phyloP scores from a whole-genome alignment of 2,329 filamentous ascomycete species.

The Pseudonectria buxi region DNA sequence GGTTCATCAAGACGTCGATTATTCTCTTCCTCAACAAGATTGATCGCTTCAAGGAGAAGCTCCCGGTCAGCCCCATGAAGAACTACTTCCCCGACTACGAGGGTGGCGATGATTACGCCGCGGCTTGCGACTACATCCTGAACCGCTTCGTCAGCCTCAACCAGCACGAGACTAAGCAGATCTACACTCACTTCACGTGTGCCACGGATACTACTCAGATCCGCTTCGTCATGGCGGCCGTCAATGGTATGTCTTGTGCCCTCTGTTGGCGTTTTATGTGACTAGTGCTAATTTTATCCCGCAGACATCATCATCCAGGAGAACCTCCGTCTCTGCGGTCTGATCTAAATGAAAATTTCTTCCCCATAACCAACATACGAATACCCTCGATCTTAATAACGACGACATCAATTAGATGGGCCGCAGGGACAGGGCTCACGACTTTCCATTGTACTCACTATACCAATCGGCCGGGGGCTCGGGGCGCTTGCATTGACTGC shows the following conservation, averaged over 20 bases:
- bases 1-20: slow-evolving; percentile 86
- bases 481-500: slow-evolving; percentile 12
- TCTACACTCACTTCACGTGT: slow-evolving; percentile 99
- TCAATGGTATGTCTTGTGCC: slow-evolving; percentile 80
- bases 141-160: slow-evolving; percentile 98
- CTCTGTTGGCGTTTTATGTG: no score
- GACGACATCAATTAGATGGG: slow-evolving; percentile 29
- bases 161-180: slow-evolving; percentile 98
- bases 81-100: slow-evolving; percentile 90
- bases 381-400: slow-evolving; percentile 39
- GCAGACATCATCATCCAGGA: slow-evolving; percentile 99
- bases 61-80: slow-evolving; percentile 75
- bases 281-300: not conserved
- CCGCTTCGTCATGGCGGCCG: slow-evolving; percentile 98
- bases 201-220: slow-evolving; percentile 99
- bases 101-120: slow-evolving; percentile 89
- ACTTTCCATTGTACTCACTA: slow-evolving; percentile 29
- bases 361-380: slow-evolving; percentile 28
- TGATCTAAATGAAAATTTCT: slow-evolving; percentile 64
- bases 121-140: slow-evolving; percentile 96
- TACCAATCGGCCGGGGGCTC: slow-evolving; percentile 20
- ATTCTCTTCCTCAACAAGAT: slow-evolving; percentile 90
- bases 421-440: slow-evolving; percentile 33
- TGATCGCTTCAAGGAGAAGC: slow-evolving; percentile 81
- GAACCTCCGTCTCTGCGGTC: slow-evolving; percentile 91